These are phyloP conservation scores for Claviceps citrina DNA, from an alignment of 2,329 filamentous ascomycete species.

Conservation along the genomic window DNA sequence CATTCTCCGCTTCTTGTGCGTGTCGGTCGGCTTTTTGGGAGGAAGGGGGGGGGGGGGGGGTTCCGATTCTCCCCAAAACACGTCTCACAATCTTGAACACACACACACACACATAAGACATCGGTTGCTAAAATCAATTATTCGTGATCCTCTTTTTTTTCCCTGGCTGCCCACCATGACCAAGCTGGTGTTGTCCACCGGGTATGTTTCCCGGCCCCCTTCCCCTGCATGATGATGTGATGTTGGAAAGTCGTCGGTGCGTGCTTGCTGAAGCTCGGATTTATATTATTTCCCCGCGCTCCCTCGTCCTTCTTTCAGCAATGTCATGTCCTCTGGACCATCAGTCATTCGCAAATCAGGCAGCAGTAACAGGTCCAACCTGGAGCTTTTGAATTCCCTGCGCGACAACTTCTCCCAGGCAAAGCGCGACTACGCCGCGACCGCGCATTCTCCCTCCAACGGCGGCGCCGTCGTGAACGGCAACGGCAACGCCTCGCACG, in stretches of 20 bases:
- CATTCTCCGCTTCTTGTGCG: no score
- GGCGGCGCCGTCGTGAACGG: slow-evolving; percentile 16
- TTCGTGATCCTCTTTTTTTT: background rate
- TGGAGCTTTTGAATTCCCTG: slow-evolving; percentile 79
- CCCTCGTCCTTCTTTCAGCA: slow-evolving; percentile 24
- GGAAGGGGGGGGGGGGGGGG: no score
- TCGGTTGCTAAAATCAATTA: background rate
- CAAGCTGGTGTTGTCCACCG: slow-evolving; percentile 73
- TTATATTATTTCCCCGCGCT: no score
- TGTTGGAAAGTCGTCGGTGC: no score
- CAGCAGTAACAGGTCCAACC: slow-evolving; percentile 64
- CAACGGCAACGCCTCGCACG: slow-evolving; percentile 12
- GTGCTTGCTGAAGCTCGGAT: no score
- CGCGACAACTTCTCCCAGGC: slow-evolving; percentile 67
- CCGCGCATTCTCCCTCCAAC: slow-evolving; percentile 13
- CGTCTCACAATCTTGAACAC: no score
- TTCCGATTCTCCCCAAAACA: no score
- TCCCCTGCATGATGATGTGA: slow-evolving; percentile 4
- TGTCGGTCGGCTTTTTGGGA: no score
- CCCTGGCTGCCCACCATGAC: slow-evolving; percentile 34
- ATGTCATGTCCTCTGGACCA: slow-evolving; percentile 72
- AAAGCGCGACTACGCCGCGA: slow-evolving; percentile 42
- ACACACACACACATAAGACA: no score
- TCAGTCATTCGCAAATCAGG: slow-evolving; percentile 69
- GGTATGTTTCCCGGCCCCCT: slow-evolving; percentile 38